Percentiles rank a stretch among this genome's conserved stretches.
Conservation (phyloP, 345 rosid genomes). For the Eucalyptus erythrocorys region DNA sequence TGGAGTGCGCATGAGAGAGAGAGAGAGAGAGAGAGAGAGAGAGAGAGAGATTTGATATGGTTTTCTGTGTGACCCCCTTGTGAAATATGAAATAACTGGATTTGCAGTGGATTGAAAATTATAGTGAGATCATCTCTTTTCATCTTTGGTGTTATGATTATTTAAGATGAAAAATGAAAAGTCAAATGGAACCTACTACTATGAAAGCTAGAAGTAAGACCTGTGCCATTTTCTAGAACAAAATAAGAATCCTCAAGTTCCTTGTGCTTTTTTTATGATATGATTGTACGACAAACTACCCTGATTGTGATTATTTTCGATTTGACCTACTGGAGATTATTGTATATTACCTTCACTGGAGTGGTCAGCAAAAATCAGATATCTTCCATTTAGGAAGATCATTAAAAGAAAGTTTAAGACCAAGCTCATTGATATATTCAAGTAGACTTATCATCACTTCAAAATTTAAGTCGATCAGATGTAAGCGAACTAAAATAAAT, state of each 20-base stretch:
- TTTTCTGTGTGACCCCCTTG: neutral
- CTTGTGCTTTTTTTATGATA: neutral
- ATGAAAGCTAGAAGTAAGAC: neutral
- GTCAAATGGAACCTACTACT: neutral
- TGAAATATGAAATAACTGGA: neutral
- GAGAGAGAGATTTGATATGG: neutral
- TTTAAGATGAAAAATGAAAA: neutral
- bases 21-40: too few relatives aligned
- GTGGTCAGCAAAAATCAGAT: neutral
- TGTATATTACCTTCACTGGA: neutral
- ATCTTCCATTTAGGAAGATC: neutral
- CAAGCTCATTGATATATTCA: neutral
- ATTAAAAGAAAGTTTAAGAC: neutral
- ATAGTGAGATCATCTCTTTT: neutral
- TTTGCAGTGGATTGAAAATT: neutral
- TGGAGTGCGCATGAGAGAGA: neutral
- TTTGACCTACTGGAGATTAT: too few relatives aligned
- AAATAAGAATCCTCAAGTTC: too few relatives aligned
- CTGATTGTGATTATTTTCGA: fast-evolving
- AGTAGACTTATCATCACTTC: neutral
- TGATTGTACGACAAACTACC: neutral
- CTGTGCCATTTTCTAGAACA: neutral
- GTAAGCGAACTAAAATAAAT: neutral
- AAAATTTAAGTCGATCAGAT: neutral
- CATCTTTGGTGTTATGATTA: neutral